These are phyloP conservation scores for Wakefieldia striispora DNA, from an alignment of 768 basidiomycete species.

Conservation along the genomic window DNA sequence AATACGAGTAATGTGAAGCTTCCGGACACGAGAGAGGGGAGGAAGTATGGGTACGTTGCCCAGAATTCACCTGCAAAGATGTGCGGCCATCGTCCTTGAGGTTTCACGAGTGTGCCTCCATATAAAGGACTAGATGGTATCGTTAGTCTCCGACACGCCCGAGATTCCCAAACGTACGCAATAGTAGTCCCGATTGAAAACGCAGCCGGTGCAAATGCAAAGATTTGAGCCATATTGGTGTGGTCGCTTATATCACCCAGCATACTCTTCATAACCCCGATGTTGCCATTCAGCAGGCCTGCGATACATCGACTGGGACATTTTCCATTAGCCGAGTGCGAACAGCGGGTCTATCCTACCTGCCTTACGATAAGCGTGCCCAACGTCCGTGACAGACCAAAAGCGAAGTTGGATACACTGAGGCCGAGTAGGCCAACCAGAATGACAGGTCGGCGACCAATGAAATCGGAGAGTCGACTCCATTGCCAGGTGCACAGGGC, in stretches of 20 bases:
- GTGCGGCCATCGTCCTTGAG: conserved; percentile 52
- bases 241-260: conserved; percentile 58
- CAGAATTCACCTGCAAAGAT: conserved; percentile 43
- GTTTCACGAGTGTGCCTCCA: conserved; percentile 54
- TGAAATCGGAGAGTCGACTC: conserved; percentile 58
- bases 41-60: conserved; percentile 36
- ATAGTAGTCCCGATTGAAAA: conserved; percentile 3
- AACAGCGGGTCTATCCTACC: background rate
- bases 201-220: conserved; percentile 18
- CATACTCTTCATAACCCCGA: conserved; percentile 66
- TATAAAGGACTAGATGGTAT: conserved; percentile 47
- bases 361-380: conserved; percentile 56
- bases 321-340: conserved; percentile 1
- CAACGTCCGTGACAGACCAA: conserved; percentile 61
- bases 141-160: background rate
- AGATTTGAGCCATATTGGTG: conserved; percentile 36
- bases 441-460: conserved; percentile 64
- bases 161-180: background rate
- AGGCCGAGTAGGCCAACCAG: conserved; percentile 53
- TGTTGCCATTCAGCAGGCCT: conserved; percentile 39
- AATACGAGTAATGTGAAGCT: conserved; percentile 12
- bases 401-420: conserved; percentile 51
- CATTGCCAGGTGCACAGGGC: conserved; percentile 59
- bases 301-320: conserved; percentile 33
- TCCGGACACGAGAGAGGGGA: conserved; percentile 31